These are phyloP conservation scores for Pseudogymnoascus verrucosus DNA, from an alignment of 2,329 filamentous ascomycete species.

Conservation along the genomic window DNA sequence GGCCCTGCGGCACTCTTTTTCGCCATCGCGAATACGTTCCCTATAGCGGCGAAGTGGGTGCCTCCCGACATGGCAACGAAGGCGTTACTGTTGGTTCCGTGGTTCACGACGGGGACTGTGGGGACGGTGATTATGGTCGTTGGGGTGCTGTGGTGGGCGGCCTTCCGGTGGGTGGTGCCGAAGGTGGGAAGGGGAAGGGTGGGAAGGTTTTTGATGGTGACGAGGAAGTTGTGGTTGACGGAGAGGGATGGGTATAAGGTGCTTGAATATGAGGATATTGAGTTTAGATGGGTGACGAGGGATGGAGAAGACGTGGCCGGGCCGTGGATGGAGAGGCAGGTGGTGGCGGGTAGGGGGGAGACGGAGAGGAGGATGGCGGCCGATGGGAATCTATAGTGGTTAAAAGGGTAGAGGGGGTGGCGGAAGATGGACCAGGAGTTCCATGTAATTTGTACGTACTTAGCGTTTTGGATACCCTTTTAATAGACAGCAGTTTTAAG, in stretches of 20 bases:
- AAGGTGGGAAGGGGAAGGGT: background rate
- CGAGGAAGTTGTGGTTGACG: constrained; percentile 10
- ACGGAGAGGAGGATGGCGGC: background rate
- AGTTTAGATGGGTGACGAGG: constrained; percentile 10
- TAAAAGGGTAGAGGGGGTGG: background rate
- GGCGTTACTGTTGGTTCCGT: background rate
- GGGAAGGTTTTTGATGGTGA: constrained; percentile 9
- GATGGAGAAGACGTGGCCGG: background rate
- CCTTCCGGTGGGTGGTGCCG: constrained; percentile 6
- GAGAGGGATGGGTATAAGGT: constrained; percentile 8
- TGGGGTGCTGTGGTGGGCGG: constrained; percentile 6
- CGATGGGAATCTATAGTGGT: background rate
- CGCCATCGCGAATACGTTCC: constrained; percentile 8
- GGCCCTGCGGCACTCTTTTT: background rate
- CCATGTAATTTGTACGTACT: background rate
- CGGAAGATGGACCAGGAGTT: background rate
- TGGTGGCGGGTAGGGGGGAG: background rate
- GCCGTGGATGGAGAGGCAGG: background rate
- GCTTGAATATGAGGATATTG: constrained; percentile 11
- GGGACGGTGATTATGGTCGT: background rate
- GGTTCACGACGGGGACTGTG: constrained; percentile 6
- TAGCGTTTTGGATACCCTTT: constrained; percentile 6
- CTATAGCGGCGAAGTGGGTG: constrained; percentile 10
- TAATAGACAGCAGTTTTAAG: background rate
- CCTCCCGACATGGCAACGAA: background rate